Conservation (phyloP, 805 yeast genomes). For the Ogataea trehaloabstinens region DNA sequence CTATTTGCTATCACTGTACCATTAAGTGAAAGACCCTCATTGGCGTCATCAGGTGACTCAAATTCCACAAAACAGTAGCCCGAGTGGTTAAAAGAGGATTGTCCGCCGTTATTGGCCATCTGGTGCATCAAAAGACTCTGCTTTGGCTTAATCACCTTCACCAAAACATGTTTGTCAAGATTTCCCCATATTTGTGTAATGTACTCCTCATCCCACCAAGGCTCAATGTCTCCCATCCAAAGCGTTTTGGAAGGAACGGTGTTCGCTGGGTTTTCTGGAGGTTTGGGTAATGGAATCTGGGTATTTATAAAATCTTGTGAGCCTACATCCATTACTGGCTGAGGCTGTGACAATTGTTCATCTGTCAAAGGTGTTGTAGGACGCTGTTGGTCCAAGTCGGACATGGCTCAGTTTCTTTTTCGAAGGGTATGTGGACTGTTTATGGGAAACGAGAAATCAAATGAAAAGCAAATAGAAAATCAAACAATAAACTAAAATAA, state of each 20-base stretch:
- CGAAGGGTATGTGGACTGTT: too few species aligned
- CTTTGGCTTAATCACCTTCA: conserved; percentile 59
- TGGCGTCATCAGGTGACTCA: conserved; percentile 65
- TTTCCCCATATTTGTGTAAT: conserved; percentile 59
- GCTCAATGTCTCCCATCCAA: conserved; percentile 89
- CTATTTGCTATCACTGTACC: conserved; percentile 63
- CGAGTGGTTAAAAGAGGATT: conserved; percentile 31
- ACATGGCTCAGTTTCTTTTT: conserved; percentile 6
- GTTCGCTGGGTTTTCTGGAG: conserved; percentile 51
- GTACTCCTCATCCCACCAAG: conserved; percentile 69
- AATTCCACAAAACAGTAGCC: conserved; percentile 84
- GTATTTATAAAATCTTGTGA: conserved; percentile 18
- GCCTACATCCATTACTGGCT: conserved; percentile 7
- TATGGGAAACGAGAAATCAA: neutral
- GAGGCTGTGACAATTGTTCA: conserved; percentile 5
- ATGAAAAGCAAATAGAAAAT: neutral
- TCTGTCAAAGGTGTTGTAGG: neutral
- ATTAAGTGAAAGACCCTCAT: conserved; percentile 62
- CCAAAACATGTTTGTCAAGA: conserved; percentile 54
- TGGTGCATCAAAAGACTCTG: conserved; percentile 35
- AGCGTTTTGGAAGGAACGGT: conserved; percentile 62
- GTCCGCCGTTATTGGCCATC: conserved; percentile 27
- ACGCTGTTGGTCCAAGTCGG: conserved; percentile 13
- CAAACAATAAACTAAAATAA: conserved; percentile 1
- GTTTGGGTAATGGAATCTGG: conserved; percentile 45